Conservation (phyloP, 169 alveolate genomes). For the Cyclospora cayetanensis region DNA sequence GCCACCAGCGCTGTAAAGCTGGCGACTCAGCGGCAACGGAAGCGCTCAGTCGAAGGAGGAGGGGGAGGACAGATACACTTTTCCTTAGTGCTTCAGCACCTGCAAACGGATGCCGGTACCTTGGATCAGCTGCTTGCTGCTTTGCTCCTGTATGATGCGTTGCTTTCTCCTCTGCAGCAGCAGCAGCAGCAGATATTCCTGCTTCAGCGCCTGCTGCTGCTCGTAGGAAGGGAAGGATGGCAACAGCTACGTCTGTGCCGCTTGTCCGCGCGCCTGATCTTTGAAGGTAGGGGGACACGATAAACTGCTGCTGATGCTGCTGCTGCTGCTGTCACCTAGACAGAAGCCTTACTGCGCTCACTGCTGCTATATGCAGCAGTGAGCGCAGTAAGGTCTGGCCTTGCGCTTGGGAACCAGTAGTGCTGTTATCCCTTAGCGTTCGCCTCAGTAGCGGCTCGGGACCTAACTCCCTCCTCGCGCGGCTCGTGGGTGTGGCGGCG, state of each 20-base stretch:
- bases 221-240: background rate
- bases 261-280: background rate
- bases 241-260: background rate
- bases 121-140: background rate
- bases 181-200: conserved; percentile 3
- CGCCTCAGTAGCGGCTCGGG: no score
- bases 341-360: no score
- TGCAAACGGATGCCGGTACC: background rate
- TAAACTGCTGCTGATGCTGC: background rate
- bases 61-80: background rate
- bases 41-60: no score
- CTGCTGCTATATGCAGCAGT: no score
- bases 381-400: no score
- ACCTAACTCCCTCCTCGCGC: no score
- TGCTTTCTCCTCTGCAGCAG: background rate
- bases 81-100: background rate
- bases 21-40: no score
- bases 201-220: background rate
- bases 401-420: no score
- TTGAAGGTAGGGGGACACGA: background rate
- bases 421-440: no score
- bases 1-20: no score
- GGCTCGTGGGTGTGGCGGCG: no score
- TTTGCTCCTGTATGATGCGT: background rate
- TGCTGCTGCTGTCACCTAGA: background rate